Conservation (phyloP, 1,139 yeast genomes). For the Pichia sp. region DNA sequence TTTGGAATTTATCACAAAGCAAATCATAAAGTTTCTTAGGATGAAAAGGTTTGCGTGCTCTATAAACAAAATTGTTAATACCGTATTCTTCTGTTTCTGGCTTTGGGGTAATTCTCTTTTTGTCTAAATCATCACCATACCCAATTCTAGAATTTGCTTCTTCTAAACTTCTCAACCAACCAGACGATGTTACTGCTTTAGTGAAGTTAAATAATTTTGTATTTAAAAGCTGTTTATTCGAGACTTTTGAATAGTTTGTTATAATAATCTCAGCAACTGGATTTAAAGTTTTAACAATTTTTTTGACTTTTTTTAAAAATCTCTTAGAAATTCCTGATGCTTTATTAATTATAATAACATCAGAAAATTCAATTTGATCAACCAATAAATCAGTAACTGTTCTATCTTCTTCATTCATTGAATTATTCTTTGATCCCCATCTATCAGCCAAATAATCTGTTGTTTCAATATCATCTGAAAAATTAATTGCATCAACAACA, state of each 20-base stretch:
- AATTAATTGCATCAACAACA: constrained; percentile 39
- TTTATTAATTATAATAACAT: constrained; percentile 39
- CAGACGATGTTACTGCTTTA: constrained; percentile 39
- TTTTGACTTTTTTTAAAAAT: constrained; percentile 27
- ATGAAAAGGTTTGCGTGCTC: constrained; percentile 38
- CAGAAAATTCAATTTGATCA: constrained; percentile 43
- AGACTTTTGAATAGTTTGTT: constrained; percentile 36
- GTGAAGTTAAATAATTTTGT: constrained; percentile 37
- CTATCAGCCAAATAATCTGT: constrained; percentile 38
- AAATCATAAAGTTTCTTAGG: constrained; percentile 37
- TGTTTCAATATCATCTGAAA: constrained; percentile 37
- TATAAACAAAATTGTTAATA: constrained; percentile 38
- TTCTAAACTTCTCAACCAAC: constrained; percentile 40
- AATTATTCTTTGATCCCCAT: constrained; percentile 31
- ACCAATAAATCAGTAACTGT: constrained; percentile 41
- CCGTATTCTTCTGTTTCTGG: constrained; percentile 39
- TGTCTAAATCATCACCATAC: constrained; percentile 27
- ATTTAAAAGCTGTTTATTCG: constrained; percentile 31
- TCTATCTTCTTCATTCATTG: constrained; percentile 36
- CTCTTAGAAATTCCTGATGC: constrained; percentile 28
- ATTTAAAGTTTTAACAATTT: constrained; percentile 33
- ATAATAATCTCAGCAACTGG: constrained; percentile 36
- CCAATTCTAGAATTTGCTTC: constrained; percentile 38
- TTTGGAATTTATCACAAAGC: constrained; percentile 33
- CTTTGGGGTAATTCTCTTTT: constrained; percentile 28